phyloP scores from a whole-genome alignment of 2,329 filamentous ascomycete species.

The Cladophialophora carrionii region DNA sequence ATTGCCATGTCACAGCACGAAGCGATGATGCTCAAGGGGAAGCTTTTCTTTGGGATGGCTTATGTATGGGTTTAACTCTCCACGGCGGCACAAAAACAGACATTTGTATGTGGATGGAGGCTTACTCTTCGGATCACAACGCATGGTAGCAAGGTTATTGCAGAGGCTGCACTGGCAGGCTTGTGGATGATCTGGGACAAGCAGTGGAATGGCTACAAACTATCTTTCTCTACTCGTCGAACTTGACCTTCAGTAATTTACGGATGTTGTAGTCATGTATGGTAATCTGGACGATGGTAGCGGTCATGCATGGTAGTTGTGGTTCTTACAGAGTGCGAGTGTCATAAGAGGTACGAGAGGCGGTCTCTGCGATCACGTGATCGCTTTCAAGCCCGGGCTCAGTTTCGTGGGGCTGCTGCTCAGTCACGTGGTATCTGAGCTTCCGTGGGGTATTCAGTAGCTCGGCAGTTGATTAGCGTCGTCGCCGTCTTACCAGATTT shows the following conservation, averaged over 20 bases:
- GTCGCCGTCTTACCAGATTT: neutral
- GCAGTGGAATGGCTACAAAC: constrained; percentile 1
- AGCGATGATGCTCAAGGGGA: neutral
- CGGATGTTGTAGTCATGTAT: too few species aligned
- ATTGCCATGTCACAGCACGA: neutral
- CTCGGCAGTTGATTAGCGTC: constrained; percentile 10
- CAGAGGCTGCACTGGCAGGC: neutral
- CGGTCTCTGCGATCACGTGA: too few species aligned
- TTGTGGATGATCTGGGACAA: neutral
- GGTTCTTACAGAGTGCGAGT: too few species aligned
- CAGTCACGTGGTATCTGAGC: neutral
- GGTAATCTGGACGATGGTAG: too few species aligned
- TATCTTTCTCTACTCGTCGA: neutral
- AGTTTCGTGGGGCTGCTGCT: too few species aligned
- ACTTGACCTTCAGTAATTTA: too few species aligned
- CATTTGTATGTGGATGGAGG: constrained; percentile 7
- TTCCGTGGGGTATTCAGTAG: neutral
- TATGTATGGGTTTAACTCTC: neutral
- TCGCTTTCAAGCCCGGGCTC: too few species aligned
- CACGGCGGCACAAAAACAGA: constrained; percentile 1
- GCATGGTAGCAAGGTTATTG: neutral
- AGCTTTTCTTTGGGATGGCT: constrained; percentile 3
- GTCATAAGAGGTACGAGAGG: too few species aligned
- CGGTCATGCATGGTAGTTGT: too few species aligned
- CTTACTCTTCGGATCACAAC: neutral